Evolutionary conservation across 2,329 filamentous ascomycete species (phyloP).

Genomic region (Microdochium bolleyi): DNA sequence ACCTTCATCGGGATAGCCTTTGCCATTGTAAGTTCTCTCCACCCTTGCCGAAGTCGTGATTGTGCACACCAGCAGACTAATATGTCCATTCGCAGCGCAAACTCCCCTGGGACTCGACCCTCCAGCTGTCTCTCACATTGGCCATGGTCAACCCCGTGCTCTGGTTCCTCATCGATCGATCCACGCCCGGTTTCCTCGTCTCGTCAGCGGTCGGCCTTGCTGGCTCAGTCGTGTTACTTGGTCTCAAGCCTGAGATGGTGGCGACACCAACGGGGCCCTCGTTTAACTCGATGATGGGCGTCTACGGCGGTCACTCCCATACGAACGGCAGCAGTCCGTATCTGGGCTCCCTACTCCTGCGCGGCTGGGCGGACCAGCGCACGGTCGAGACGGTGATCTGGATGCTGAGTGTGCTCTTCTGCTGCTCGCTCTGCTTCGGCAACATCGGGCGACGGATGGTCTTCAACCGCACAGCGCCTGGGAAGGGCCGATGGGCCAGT

Average conservation of each 20-base stretch:
- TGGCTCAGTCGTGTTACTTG: conserved; percentile 67
- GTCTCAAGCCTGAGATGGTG: conserved; percentile 70
- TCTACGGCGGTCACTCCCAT: conserved; percentile 3
- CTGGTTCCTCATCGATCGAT: conserved; percentile 95
- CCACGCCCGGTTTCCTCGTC: conserved; percentile 73
- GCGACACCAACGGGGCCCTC: conserved; percentile 50
- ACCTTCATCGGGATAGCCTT: conserved; percentile 54
- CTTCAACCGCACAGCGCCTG: conserved; percentile 33
- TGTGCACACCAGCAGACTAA: conserved; percentile 1
- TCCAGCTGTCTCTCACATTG: conserved; percentile 86
- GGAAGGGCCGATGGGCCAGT: conserved; percentile 38
- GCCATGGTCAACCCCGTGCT: conserved; percentile 86
- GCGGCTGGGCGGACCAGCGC: conserved; percentile 51
- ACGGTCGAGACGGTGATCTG: conserved; percentile 70
- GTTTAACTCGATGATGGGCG: conserved; percentile 13
- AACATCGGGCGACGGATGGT: conserved; percentile 82
- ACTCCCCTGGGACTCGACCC: conserved; percentile 85
- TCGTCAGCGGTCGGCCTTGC: conserved; percentile 65
- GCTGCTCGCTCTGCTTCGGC: conserved; percentile 90
- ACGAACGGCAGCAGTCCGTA: conserved; percentile 13
- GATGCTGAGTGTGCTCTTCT: conserved; percentile 90
- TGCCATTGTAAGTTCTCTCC: conserved; percentile 60
- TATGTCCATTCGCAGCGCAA: conserved; percentile 52
- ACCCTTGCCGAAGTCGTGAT: not conserved
- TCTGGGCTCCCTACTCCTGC: conserved; percentile 29